Evolutionary conservation across 306 rosid genomes (phyloP).

Genomic region (Cucurbita moschata): DNA sequence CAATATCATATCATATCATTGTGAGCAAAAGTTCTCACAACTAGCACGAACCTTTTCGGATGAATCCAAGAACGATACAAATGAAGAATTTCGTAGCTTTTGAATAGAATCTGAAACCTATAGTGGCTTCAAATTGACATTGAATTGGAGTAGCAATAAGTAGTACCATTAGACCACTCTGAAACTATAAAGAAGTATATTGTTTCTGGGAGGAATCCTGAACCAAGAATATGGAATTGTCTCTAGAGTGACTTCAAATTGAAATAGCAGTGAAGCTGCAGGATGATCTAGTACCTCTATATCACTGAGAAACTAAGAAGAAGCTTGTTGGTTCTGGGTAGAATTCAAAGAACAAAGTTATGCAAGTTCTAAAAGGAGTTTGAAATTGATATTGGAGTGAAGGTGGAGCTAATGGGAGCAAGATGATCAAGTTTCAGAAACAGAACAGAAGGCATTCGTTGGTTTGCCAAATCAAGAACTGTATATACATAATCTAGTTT

Average conservation of each 20-base stretch:
- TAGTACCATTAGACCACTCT: background rate
- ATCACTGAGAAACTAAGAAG: background rate
- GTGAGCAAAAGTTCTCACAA: background rate
- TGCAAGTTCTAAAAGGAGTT: background rate
- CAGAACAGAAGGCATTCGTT: background rate
- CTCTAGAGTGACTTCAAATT: background rate
- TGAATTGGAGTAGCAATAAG: background rate
- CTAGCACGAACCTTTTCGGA: too few relatives aligned
- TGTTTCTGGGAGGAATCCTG: background rate
- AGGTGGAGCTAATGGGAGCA: background rate
- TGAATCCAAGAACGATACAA: background rate
- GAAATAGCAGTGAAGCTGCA: background rate
- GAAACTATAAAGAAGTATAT: background rate
- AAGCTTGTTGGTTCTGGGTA: too few relatives aligned
- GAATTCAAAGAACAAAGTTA: too few relatives aligned
- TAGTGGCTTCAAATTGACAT: background rate
- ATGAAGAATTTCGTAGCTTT: background rate
- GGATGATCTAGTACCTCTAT: background rate
- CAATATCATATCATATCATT: too few relatives aligned
- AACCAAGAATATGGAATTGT: background rate
- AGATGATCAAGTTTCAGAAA: background rate
- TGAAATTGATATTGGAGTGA: background rate
- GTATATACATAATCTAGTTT: conserved; percentile 3
- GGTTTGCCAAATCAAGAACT: background rate
- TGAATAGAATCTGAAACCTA: background rate